A percentile compares a stretch with the other conserved stretches of the same genome.
Evolutionary conservation across 208 protist genomes (phyloP).

Genomic region (Herpetomonas muscarum): DNA sequence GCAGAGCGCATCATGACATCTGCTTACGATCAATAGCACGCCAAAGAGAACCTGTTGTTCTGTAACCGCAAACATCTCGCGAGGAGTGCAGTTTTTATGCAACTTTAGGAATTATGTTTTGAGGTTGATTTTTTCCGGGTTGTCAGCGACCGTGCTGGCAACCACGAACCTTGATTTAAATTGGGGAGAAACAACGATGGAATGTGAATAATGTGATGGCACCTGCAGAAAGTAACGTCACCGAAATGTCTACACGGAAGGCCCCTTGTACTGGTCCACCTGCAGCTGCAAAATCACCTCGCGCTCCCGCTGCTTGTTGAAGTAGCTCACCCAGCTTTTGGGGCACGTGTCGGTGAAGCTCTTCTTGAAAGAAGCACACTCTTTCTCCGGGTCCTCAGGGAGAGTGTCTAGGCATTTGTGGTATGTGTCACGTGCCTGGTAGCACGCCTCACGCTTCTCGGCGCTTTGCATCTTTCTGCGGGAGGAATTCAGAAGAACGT

Average conservation of each 20-base stretch:
- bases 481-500: background rate
- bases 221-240: background rate
- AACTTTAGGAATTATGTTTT: too few species aligned
- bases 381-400: constrained; percentile 58
- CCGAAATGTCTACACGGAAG: constrained; percentile 8
- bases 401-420: constrained; percentile 78
- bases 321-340: constrained; percentile 72
- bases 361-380: constrained; percentile 41
- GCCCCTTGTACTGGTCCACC: constrained; percentile 54
- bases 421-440: constrained; percentile 64
- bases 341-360: constrained; percentile 55
- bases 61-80: too few species aligned
- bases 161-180: too few species aligned
- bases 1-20: too few species aligned
- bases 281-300: constrained; percentile 79
- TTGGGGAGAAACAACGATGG: constrained; percentile 3
- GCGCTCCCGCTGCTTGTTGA: constrained; percentile 79
- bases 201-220: constrained; percentile 4
- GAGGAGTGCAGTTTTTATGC: too few species aligned
- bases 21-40: too few species aligned
- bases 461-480: constrained; percentile 55
- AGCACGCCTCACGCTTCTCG: constrained; percentile 73
- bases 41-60: too few species aligned
- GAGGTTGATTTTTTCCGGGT: too few species aligned
- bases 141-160: too few species aligned